phyloP scores from a whole-genome alignment of 2,329 filamentous ascomycete genomes.

The Colletotrichum limetticola region DNA sequence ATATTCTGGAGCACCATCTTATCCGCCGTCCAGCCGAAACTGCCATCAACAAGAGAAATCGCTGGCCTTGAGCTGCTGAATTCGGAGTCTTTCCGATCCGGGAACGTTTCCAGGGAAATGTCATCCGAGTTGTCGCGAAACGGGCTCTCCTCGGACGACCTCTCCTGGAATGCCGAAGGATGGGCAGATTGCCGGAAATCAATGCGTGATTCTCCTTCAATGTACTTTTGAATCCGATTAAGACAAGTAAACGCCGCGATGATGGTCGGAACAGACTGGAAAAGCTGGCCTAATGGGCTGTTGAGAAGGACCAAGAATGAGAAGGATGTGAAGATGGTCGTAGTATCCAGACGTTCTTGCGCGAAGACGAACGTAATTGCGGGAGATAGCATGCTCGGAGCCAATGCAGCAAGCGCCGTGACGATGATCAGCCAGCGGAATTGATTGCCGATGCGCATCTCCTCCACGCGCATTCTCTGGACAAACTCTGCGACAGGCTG shows the following conservation, averaged over 20 bases:
- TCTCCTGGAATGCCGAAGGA: background rate
- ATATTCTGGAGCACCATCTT: conserved; percentile 44
- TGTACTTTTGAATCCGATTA: conserved; percentile 49
- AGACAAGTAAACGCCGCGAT: conserved; percentile 47
- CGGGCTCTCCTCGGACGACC: conserved; percentile 31
- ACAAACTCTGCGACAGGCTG: conserved; percentile 39
- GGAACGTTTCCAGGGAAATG: background rate
- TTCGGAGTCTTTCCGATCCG: background rate
- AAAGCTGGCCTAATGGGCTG: conserved; percentile 43
- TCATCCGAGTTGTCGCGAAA: conserved; percentile 19
- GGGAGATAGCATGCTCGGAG: conserved; percentile 49
- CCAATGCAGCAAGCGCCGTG: conserved; percentile 43
- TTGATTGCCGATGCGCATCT: conserved; percentile 38
- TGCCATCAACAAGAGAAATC: conserved; percentile 37
- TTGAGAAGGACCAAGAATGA: conserved; percentile 49
- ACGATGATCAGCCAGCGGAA: conserved; percentile 41
- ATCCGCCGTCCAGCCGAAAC: conserved; percentile 45
- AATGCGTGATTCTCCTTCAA: conserved; percentile 41
- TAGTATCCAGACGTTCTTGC: conserved; percentile 37
- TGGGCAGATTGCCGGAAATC: conserved; percentile 39
- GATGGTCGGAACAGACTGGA: conserved; percentile 46
- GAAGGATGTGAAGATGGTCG: conserved; percentile 44
- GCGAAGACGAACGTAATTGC: conserved; percentile 46
- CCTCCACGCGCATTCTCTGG: conserved; percentile 38
- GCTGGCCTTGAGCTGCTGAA: background rate